phyloP scores from a whole-genome alignment of 2,329 filamentous ascomycete species.

The Ophiocordyceps polyrhachis-furcata region DNA sequence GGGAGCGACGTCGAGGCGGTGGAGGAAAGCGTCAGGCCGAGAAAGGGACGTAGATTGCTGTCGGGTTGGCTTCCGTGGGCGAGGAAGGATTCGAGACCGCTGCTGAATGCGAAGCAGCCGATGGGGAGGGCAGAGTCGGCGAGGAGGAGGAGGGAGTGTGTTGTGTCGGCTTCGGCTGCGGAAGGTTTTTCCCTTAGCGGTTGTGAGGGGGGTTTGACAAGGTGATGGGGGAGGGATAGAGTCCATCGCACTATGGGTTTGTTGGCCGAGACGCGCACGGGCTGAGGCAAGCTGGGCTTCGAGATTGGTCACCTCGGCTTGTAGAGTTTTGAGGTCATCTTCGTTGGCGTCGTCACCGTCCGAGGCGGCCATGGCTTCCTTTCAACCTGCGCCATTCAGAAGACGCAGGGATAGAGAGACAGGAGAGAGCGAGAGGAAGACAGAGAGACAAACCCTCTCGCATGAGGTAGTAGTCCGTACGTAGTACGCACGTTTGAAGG shows the following conservation, averaged over 20 bases:
- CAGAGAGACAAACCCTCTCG: too few species aligned
- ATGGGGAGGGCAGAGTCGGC: conserved; percentile 68
- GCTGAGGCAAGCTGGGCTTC: conserved; percentile 31
- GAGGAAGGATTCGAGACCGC: conserved; percentile 65
- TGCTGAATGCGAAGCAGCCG: conserved; percentile 76
- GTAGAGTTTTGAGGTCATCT: conserved; percentile 10
- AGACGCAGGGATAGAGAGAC: too few species aligned
- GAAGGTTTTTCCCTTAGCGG: neutral
- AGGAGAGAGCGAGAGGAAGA: too few species aligned
- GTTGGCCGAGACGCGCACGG: conserved; percentile 20
- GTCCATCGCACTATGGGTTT: neutral
- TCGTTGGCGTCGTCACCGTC: conserved; percentile 1
- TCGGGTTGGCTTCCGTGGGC: conserved; percentile 32
- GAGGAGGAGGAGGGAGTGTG: conserved; percentile 56
- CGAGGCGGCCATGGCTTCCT: neutral
- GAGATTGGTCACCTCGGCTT: conserved; percentile 39
- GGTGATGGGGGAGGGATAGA: neutral
- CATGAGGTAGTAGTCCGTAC: too few species aligned
- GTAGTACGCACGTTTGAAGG: too few species aligned
- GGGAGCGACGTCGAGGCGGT: conserved; percentile 56
- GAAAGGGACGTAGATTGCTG: conserved; percentile 40
- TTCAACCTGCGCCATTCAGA: neutral
- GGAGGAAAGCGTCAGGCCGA: conserved; percentile 50
- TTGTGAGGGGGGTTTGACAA: neutral
- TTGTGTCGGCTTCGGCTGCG: conserved; percentile 5